Conservation (phyloP, 2,329 filamentous ascomycete genomes). For the Pezicula carpinea region DNA sequence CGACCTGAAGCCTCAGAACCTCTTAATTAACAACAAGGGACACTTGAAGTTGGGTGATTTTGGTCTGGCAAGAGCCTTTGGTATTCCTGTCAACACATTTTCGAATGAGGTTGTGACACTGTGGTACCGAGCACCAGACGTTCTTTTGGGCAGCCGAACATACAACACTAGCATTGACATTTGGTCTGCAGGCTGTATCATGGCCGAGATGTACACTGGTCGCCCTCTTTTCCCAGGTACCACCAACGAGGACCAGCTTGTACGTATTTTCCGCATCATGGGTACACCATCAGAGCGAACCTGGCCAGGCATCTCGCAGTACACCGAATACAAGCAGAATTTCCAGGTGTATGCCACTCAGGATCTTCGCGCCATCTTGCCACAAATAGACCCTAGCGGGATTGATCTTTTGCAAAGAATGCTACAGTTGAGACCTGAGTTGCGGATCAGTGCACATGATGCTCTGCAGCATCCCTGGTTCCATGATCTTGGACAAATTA, state of each 20-base stretch:
- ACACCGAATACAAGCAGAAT: conserved; percentile 95
- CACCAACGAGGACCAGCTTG: conserved; percentile 95
- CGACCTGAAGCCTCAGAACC: conserved; percentile 92
- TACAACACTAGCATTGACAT: conserved; percentile 99
- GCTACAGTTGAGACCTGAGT: conserved; percentile 88
- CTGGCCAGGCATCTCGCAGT: conserved; percentile 92
- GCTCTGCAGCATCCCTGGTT: conserved; percentile 94
- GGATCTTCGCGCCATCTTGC: conserved; percentile 79
- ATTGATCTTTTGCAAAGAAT: conserved; percentile 85
- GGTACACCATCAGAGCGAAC: conserved; percentile 92
- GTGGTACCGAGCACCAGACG: conserved; percentile 96
- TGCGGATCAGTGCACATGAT: conserved; percentile 82
- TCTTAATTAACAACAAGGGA: conserved; percentile 89
- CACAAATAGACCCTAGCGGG: conserved; percentile 82
- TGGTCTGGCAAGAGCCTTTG: conserved; percentile 87
- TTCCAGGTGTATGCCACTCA: conserved; percentile 95
- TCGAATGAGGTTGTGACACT: conserved; percentile 96
- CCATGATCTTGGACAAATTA: conserved; percentile 44
- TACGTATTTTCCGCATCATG: conserved; percentile 98
- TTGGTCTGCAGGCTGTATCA: conserved; percentile 98
- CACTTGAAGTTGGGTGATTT: conserved; percentile 93
- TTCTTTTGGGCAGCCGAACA: conserved; percentile 86
- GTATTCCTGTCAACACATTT: conserved; percentile 96
- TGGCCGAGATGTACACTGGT: conserved; percentile 99
- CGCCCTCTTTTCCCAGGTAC: conserved; percentile 94